Percentiles rank a stretch among this genome's conserved stretches.
These are phyloP conservation scores for Daldinia childiae DNA, from an alignment of 495 filamentous ascomycete genomes.

Conservation along the genomic window DNA sequence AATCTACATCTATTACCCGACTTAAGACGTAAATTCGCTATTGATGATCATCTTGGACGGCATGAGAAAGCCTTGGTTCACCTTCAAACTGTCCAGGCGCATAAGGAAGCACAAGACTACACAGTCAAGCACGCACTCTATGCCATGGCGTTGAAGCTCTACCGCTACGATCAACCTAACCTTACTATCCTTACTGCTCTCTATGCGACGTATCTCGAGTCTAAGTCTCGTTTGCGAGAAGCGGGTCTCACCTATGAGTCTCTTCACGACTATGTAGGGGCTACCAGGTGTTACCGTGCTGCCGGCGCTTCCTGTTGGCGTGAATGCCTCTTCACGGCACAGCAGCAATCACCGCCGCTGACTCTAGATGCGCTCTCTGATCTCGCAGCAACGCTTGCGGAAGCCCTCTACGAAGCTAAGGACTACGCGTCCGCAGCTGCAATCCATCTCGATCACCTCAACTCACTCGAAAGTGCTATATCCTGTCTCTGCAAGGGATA, in stretches of 20 bases:
- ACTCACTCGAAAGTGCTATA: conserved; percentile 72
- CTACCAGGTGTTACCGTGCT: conserved; percentile 79
- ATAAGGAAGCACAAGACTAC: conserved; percentile 81
- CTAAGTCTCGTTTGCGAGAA: conserved; percentile 78
- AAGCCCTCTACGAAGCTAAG: conserved; percentile 78
- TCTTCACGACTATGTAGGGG: conserved; percentile 73
- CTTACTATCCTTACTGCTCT: conserved; percentile 69
- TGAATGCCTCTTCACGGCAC: conserved; percentile 83
- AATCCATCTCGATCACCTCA: conserved; percentile 82
- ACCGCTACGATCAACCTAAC: conserved; percentile 75
- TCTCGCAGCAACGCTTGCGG: conserved; percentile 73
- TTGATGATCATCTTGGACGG: conserved; percentile 85
- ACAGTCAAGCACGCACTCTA: conserved; percentile 82
- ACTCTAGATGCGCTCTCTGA: conserved; percentile 63
- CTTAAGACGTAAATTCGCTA: conserved; percentile 76
- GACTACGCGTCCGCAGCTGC: conserved; percentile 81
- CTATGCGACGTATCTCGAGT: conserved; percentile 81
- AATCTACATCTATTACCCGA: conserved; percentile 77
- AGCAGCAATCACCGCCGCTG: conserved; percentile 66
- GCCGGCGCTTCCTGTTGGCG: conserved; percentile 81
- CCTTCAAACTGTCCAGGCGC: conserved; percentile 69
- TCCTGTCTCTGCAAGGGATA: conserved; percentile 82
- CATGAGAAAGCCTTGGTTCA: conserved; percentile 79
- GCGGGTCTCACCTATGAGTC: conserved; percentile 90
- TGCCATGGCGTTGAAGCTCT: conserved; percentile 77